Conservation (phyloP, 768 basidiomycete species). For the Mycena galopus region DNA sequence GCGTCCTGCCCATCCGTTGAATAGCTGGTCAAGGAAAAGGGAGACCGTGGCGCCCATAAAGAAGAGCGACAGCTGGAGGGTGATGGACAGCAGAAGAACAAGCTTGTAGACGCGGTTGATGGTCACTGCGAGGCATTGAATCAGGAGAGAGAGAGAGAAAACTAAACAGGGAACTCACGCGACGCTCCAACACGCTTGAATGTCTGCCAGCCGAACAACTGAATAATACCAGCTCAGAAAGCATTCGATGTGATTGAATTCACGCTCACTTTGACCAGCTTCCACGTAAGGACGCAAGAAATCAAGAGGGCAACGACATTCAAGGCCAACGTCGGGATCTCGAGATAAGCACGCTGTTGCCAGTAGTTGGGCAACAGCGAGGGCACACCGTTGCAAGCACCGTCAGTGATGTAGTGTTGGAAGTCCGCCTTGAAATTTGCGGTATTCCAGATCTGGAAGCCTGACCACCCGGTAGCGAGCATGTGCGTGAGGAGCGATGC, state of each 20-base stretch:
- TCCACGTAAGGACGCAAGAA: slow-evolving; percentile 78
- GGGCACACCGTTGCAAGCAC: slow-evolving; percentile 69
- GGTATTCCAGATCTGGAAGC: slow-evolving; percentile 74
- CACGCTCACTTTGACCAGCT: slow-evolving; percentile 71
- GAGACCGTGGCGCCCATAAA: slow-evolving; percentile 79
- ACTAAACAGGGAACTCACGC: slow-evolving; percentile 25
- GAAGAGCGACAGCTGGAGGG: slow-evolving; percentile 82
- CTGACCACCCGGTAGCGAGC: slow-evolving; percentile 80
- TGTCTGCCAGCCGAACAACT: slow-evolving; percentile 89
- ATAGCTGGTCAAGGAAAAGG: slow-evolving; percentile 84
- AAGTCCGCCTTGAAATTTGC: slow-evolving; percentile 69
- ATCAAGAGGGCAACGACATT: slow-evolving; percentile 72
- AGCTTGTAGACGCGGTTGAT: slow-evolving; percentile 84
- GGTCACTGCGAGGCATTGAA: slow-evolving; percentile 43
- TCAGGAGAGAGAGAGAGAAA: not conserved
- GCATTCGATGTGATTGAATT: not conserved
- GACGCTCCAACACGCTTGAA: slow-evolving; percentile 90
- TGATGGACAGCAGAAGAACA: slow-evolving; percentile 77
- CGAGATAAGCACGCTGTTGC: slow-evolving; percentile 68
- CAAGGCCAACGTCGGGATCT: slow-evolving; percentile 72
- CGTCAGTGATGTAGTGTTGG: slow-evolving; percentile 67
- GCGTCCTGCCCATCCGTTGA: slow-evolving; percentile 73
- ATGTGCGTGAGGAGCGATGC: slow-evolving; percentile 82
- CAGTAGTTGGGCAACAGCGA: slow-evolving; percentile 75
- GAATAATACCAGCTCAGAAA: not conserved